phyloP scores from a whole-genome alignment of 2,329 filamentous ascomycete genomes.

The Ophiocordyceps camponoti-leonardi region DNA sequence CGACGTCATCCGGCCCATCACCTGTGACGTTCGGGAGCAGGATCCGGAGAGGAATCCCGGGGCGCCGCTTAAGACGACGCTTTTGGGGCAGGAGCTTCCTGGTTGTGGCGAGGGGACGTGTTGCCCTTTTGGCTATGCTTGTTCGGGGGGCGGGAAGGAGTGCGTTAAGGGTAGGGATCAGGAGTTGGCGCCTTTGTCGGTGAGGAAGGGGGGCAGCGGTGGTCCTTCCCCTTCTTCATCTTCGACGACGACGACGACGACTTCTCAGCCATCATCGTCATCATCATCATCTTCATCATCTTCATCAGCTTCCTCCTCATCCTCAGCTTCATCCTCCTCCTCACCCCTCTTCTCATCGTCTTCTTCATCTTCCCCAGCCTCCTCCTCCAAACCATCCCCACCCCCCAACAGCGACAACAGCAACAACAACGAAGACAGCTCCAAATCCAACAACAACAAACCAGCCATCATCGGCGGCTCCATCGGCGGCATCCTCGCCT shows the following conservation, averaged over 20 bases:
- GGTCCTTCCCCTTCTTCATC: neutral
- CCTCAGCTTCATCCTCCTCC: neutral
- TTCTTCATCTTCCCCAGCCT: no score
- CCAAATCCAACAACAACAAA: slow-evolving; percentile 3
- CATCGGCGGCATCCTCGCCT: slow-evolving; percentile 28
- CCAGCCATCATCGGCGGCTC: slow-evolving; percentile 17
- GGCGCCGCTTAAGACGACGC: slow-evolving; percentile 48
- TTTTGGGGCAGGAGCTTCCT: slow-evolving; percentile 35
- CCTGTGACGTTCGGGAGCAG: slow-evolving; percentile 45
- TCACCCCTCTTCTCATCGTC: neutral
- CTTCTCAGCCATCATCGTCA: neutral
- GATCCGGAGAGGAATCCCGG: slow-evolving; percentile 37
- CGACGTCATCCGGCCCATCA: slow-evolving; percentile 42
- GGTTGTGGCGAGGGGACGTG: slow-evolving; percentile 40
- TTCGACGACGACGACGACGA: no score
- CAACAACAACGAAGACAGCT: no score
- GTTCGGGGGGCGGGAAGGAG: neutral
- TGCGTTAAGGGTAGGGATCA: neutral
- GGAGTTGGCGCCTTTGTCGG: neutral
- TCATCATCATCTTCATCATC: neutral
- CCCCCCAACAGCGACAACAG: no score
- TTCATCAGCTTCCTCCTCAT: neutral
- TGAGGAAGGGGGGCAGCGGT: neutral
- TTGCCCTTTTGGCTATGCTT: slow-evolving; percentile 53
- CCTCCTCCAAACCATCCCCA: neutral